Percentiles rank a stretch among this genome's conserved stretches.
Evolutionary conservation across 2,329 filamentous ascomycete genomes (phyloP).

Genomic region (Pseudocercospora musae): DNA sequence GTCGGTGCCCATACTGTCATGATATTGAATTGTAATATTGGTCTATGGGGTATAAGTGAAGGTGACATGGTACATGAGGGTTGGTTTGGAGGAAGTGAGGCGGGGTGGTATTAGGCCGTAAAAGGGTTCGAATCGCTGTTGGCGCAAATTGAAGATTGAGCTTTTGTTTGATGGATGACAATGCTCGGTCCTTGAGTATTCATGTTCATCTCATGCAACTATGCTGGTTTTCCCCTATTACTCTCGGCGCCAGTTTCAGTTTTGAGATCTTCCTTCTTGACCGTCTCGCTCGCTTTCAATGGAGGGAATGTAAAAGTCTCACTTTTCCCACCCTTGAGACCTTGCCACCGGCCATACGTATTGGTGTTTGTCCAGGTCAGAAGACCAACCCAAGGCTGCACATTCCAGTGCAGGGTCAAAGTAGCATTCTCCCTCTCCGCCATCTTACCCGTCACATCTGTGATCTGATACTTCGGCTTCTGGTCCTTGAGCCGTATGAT

Average conservation of each 20-base stretch:
- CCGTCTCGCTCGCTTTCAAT: conserved; percentile 57
- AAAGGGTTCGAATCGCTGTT: no score
- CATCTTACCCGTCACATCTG: conserved; percentile 77
- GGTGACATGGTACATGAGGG: no score
- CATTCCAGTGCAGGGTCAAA: conserved; percentile 86
- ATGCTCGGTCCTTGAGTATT: background rate
- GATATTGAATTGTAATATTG: no score
- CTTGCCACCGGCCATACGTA: conserved; percentile 59
- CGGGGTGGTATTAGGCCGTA: background rate
- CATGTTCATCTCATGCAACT: background rate
- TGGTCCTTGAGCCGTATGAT: conserved; percentile 76
- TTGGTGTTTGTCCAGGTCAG: conserved; percentile 67
- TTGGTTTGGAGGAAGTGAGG: background rate
- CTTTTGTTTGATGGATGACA: no score
- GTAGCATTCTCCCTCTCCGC: conserved; percentile 70
- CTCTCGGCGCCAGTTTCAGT: conserved; percentile 50
- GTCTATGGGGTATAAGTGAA: no score
- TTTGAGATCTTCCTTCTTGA: conserved; percentile 46
- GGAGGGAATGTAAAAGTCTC: conserved; percentile 62
- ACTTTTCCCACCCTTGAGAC: conserved; percentile 62
- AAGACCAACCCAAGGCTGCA: conserved; percentile 92
- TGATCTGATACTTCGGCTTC: conserved; percentile 95
- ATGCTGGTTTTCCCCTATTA: conserved; percentile 43
- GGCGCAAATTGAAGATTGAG: no score
- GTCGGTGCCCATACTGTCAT: no score